Conservation (phyloP, 148 eudicot species). For the Amaranthus palmeri region DNA sequence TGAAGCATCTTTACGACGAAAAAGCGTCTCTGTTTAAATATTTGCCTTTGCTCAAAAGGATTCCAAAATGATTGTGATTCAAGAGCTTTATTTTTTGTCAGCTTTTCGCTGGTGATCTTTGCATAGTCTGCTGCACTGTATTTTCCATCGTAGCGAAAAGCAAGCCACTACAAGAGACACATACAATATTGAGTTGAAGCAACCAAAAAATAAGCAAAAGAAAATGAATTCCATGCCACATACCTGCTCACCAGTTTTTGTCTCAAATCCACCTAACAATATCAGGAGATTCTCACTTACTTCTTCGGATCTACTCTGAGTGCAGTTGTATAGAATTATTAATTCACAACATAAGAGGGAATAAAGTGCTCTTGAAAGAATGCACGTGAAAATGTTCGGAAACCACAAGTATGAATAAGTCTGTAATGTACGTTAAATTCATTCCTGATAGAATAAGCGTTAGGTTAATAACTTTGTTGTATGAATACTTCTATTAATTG, state of each 20-base stretch:
- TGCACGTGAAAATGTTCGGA: background rate
- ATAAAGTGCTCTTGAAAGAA: conserved; percentile 7
- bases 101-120: conserved; percentile 55
- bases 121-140: conserved; percentile 90
- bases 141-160: conserved; percentile 79
- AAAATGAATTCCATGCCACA: conserved; percentile 4
- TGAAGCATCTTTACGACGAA: conserved; percentile 65
- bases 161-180: conserved; percentile 82
- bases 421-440: background rate
- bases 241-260: conserved; percentile 97
- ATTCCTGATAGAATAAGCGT: no score
- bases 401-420: background rate
- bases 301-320: conserved; percentile 60
- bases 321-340: background rate
- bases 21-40: conserved; percentile 65
- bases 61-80: conserved; percentile 66
- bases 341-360: background rate
- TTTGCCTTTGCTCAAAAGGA: conserved; percentile 57
- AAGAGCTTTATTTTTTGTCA: conserved; percentile 33
- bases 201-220: background rate
- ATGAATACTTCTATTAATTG: no score
- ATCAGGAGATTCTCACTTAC: conserved; percentile 46
- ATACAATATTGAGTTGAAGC: background rate
- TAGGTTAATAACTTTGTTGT: no score
- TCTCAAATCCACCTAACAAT: conserved; percentile 93